Percentiles rank a stretch among this genome's conserved stretches.
Conservation (phyloP, 352 stramenopile genomes). For the Globisporangium acanthophoron region DNA sequence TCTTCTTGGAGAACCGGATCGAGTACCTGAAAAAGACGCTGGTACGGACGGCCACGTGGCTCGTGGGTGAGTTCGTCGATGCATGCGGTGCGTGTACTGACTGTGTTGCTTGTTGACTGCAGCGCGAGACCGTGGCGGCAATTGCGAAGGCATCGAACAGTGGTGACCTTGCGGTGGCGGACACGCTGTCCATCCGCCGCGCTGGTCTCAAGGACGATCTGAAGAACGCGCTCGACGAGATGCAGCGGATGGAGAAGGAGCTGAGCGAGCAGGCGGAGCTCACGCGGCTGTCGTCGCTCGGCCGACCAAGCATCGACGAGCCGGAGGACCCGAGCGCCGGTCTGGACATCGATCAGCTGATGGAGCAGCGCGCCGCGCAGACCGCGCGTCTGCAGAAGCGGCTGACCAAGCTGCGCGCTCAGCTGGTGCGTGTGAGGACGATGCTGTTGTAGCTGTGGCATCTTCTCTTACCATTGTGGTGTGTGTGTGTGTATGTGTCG, state of each 20-base stretch:
- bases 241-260: conserved; percentile 64
- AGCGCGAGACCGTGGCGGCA: conserved; percentile 55
- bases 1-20: conserved; percentile 77
- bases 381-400: conserved; percentile 39
- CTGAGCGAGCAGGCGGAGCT: conserved; percentile 22
- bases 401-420: conserved; percentile 32
- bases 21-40: conserved; percentile 58
- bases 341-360: conserved; percentile 44
- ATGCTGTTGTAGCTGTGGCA: background rate
- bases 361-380: conserved; percentile 34
- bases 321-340: conserved; percentile 4
- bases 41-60: conserved; percentile 19
- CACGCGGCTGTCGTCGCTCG: conserved; percentile 22
- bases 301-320: conserved; percentile 18
- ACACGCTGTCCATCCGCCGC: conserved; percentile 61
- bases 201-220: conserved; percentile 65
- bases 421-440: conserved; percentile 19
- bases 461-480: background rate
- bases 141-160: conserved; percentile 49
- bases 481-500: background rate
- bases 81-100: background rate
- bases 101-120: background rate
- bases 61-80: background rate
- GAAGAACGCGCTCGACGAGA: conserved; percentile 60
- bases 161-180: conserved; percentile 47